Evolutionary conservation across 352 stramenopile genomes (phyloP).

Genomic region (Phytopythium vexans): DNA sequence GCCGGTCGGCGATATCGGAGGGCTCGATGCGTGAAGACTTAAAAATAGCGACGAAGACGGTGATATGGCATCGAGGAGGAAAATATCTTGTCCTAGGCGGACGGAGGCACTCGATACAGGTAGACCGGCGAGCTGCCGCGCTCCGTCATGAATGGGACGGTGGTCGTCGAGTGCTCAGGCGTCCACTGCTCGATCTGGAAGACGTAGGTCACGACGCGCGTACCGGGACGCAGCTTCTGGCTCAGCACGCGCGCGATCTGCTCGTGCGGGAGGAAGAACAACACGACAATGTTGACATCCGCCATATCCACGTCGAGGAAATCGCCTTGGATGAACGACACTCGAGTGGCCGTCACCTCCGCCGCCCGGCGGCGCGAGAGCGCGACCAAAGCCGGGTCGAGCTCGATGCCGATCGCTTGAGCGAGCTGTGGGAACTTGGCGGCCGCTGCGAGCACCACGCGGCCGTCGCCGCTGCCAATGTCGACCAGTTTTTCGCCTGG

Average conservation of each 20-base stretch:
- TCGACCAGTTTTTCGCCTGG: constrained; percentile 49
- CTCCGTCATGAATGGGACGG: constrained; percentile 62
- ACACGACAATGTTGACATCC: constrained; percentile 41
- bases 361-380: constrained; percentile 25
- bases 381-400: constrained; percentile 48
- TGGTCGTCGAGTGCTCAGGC: constrained; percentile 28
- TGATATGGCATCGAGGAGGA: neutral
- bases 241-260: constrained; percentile 33
- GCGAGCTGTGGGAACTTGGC: constrained; percentile 15
- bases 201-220: constrained; percentile 62
- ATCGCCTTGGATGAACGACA: constrained; percentile 45
- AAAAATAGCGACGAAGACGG: neutral
- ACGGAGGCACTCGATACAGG: constrained; percentile 34
- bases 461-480: constrained; percentile 63
- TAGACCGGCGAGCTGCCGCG: constrained; percentile 44
- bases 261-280: constrained; percentile 66
- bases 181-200: constrained; percentile 62
- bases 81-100: neutral
- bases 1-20: neutral
- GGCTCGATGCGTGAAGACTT: neutral
- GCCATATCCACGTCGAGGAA: constrained; percentile 46
- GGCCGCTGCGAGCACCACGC: constrained; percentile 44
- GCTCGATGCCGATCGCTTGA: constrained; percentile 42
- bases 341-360: constrained; percentile 7
- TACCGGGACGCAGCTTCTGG: constrained; percentile 32